A percentile compares a stretch with the other conserved stretches of the same genome.
Evolutionary conservation across 2,329 filamentous ascomycete genomes (phyloP).

Genomic region (Pseudogymnoascus sp.): DNA sequence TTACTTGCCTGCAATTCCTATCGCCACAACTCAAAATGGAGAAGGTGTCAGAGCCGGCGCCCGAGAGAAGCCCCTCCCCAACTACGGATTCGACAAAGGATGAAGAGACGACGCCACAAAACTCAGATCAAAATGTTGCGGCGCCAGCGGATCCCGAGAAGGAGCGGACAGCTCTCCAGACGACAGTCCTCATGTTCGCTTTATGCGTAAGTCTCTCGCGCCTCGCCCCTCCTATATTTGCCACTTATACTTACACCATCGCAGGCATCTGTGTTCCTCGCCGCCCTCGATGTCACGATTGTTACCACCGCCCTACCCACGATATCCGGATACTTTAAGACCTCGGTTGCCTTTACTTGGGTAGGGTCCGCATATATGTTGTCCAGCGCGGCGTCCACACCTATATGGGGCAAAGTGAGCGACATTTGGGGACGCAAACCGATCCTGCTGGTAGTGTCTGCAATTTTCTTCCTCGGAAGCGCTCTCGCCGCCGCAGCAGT

Average conservation of each 20-base stretch:
- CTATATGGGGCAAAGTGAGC: conserved; percentile 60
- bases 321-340: conserved; percentile 45
- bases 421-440: conserved; percentile 52
- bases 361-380: conserved; percentile 68
- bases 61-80: not conserved
- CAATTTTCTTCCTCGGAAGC: conserved; percentile 44
- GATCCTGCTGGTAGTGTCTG: conserved; percentile 39
- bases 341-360: conserved; percentile 55
- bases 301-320: conserved; percentile 54
- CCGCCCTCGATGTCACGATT: conserved; percentile 39
- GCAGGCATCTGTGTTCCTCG: conserved; percentile 18
- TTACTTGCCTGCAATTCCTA: not conserved
- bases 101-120: not conserved
- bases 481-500: conserved; percentile 40
- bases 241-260: not conserved
- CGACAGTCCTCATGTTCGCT: conserved; percentile 25
- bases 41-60: not conserved
- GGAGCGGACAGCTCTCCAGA: conserved; percentile 24
- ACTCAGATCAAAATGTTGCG: not conserved
- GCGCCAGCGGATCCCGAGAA: conserved; percentile 21
- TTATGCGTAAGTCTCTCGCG: conserved; percentile 24
- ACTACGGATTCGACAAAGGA: not conserved
- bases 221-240: conserved; percentile 10
- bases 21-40: not conserved
- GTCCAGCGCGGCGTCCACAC: conserved; percentile 56